Evolutionary conservation across 306 rosid species (phyloP), one percentile per base, ranked within the genome.

Genomic region (Acacia melanoxylon): DNA sequence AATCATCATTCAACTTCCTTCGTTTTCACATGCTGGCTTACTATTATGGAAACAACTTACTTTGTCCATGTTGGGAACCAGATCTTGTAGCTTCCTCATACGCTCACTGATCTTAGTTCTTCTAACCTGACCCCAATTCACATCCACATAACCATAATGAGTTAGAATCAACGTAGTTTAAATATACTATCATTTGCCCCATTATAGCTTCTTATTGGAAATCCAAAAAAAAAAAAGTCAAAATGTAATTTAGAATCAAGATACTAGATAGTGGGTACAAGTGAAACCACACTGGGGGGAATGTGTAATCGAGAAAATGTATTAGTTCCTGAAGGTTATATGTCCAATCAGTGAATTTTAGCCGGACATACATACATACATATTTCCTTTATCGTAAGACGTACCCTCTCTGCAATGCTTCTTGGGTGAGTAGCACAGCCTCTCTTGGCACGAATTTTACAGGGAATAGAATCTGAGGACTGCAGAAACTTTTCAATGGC

Each of bases 31-130:
- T 31, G 31, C n/a, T 24, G 40, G 27, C 61, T 48, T 67, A 25
- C 58, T 48, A 29, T 46, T 41, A 14, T 46, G 76, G 75, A 79
- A 81, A 78, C 74, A 24, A 33, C 51, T 84, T 87, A 91, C 99
- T 92, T 91, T 95, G 86, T 93, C 99, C 99, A 95, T 95, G 92
- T 91, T 95, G 5, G 99, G 99, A 16, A 95, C 99, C 11, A 95
- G 97, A 79, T 92, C 99, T 86, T 95, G 97, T 24, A 95, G 91
- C 66, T 95, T 95, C 91, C 98, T 92, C 99, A 95, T 95, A 25
- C 99, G 81, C 85, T 95, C 99, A 82, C 99, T 95, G 70, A 95
- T 95, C 91, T 89, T 85, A 25, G 99, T 95, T 92, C 99, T 87
- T 86, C 99, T 93, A 9, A 95, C 98, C 99, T 93, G 86, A 84